phyloP scores from a whole-genome alignment of 2,329 filamentous ascomycete species.

The Elsinoe batatas region DNA sequence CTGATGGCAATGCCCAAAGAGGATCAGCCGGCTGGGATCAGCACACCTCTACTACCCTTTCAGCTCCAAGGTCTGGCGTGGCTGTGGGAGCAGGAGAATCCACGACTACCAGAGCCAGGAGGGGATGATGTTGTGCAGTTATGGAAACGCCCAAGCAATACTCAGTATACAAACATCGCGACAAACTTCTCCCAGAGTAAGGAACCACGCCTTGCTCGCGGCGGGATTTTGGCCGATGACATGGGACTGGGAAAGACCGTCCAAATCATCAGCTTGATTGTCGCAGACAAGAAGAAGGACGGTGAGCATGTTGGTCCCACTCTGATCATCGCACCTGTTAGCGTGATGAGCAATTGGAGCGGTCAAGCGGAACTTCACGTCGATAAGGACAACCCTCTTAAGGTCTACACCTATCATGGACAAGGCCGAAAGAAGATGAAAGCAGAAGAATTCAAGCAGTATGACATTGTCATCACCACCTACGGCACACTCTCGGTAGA shows the following conservation, averaged over 20 bases:
- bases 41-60: constrained; percentile 64
- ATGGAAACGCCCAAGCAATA: constrained; percentile 51
- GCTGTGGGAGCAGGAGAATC: constrained; percentile 68
- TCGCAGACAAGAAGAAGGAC: constrained; percentile 39
- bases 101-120: constrained; percentile 49
- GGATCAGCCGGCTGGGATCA: constrained; percentile 54
- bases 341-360: constrained; percentile 86
- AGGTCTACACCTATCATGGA: constrained; percentile 67
- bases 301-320: constrained; percentile 46
- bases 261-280: constrained; percentile 70
- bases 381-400: constrained; percentile 50
- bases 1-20: constrained; percentile 64
- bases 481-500: constrained; percentile 69
- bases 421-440: constrained; percentile 46
- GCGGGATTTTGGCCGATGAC: constrained; percentile 81
- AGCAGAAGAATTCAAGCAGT: constrained; percentile 48
- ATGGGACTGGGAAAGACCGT: constrained; percentile 90
- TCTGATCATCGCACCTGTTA: constrained; percentile 70
- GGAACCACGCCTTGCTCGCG: constrained; percentile 58
- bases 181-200: constrained; percentile 54
- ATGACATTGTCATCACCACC: constrained; percentile 73
- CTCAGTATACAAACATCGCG: constrained; percentile 55
- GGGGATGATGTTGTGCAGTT: constrained; percentile 61
- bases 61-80: constrained; percentile 73
- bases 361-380: constrained; percentile 69